Evolutionary conservation across 768 basidiomycete genomes (phyloP).

Genomic region (Russula vinacea): DNA sequence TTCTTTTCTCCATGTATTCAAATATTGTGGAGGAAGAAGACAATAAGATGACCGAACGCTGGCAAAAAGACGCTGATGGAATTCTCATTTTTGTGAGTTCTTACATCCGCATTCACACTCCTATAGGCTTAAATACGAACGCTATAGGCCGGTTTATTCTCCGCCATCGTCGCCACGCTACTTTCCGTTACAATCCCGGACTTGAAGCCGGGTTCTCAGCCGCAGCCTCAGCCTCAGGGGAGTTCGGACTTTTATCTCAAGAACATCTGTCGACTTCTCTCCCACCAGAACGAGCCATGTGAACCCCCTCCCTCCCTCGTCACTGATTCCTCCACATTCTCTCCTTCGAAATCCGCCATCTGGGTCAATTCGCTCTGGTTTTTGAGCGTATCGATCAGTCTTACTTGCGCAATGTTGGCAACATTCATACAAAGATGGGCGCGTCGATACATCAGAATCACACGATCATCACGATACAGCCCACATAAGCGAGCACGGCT

Average conservation of each 20-base stretch:
- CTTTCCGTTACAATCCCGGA: slow-evolving; percentile 16
- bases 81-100: slow-evolving; percentile 26
- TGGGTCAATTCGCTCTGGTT: slow-evolving; percentile 18
- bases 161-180: slow-evolving; percentile 23
- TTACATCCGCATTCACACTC: not conserved
- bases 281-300: not conserved
- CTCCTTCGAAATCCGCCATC: slow-evolving; percentile 5
- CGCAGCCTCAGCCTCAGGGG: not conserved
- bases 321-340: not conserved
- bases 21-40: not conserved
- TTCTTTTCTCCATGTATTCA: slow-evolving; percentile 8
- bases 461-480: not conserved
- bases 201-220: slow-evolving; percentile 8
- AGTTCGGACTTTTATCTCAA: not conserved
- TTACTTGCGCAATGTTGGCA: slow-evolving; percentile 13
- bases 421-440: slow-evolving; percentile 18
- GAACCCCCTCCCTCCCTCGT: not conserved
- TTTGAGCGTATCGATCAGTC: slow-evolving; percentile 11
- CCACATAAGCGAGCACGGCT: slow-evolving; percentile 14
- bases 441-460: slow-evolving; percentile 14
- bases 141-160: slow-evolving; percentile 26
- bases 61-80: slow-evolving; percentile 26
- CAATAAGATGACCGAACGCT: slow-evolving; percentile 16
- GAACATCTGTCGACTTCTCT: slow-evolving; percentile 1
- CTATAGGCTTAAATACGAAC: not conserved